Evolutionary conservation across 257 asterid species (phyloP).

Genomic region (Jasminum sambac): DNA sequence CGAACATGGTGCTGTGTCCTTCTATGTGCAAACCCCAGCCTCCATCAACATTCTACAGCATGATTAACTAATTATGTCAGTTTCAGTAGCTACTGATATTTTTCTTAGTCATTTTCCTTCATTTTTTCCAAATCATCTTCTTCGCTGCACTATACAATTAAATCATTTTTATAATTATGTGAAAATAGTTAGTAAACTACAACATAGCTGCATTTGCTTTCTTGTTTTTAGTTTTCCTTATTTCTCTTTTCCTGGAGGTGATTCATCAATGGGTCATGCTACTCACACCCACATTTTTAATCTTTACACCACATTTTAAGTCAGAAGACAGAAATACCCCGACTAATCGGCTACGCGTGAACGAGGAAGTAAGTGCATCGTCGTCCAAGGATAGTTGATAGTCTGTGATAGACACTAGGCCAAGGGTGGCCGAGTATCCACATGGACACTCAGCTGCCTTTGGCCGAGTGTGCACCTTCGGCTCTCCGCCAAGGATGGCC

Average conservation of each 20-base stretch:
- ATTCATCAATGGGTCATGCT: no score
- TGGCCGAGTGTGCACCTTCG: no score
- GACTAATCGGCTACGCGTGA: no score
- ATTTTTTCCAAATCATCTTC: not conserved
- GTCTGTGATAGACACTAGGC: no score
- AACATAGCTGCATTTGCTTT: not conserved
- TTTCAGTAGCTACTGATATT: not conserved
- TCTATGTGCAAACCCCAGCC: constrained; percentile 89
- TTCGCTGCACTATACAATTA: not conserved
- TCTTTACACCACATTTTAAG: no score
- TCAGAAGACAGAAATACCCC: no score
- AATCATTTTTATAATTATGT: not conserved
- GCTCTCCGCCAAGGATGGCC: no score
- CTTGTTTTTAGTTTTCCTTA: not conserved
- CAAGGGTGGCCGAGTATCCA: no score
- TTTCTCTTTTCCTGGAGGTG: not conserved
- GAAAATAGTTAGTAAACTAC: not conserved
- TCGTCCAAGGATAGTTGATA: no score
- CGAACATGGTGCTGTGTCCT: constrained; percentile 68
- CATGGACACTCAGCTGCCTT: no score
- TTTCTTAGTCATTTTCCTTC: not conserved
- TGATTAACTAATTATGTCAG: not conserved
- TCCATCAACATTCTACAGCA: constrained; percentile 62
- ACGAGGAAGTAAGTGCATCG: no score
- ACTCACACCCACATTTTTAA: no score